phyloP scores from a whole-genome alignment of 768 basidiomycete genomes.

The Lepiota brunneoincarnata region DNA sequence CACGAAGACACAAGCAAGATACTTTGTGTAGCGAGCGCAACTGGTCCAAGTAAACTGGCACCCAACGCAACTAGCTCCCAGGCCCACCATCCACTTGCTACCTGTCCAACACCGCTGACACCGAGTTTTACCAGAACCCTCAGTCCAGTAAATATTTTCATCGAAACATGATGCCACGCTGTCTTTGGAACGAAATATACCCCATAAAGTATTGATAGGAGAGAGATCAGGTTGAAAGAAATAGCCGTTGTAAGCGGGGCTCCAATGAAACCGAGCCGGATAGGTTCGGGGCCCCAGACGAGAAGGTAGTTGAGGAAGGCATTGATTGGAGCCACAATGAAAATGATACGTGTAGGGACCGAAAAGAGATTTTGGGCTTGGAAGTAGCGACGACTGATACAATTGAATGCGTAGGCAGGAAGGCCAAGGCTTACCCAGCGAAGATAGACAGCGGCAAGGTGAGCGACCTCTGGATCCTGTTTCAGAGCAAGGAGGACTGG shows the following conservation, averaged over 20 bases:
- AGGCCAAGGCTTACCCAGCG: conserved; percentile 75
- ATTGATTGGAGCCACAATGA: conserved; percentile 85
- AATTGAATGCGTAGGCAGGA: conserved; percentile 60
- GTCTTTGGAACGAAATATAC: conserved; percentile 60
- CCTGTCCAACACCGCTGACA: conserved; percentile 81
- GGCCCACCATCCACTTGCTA: conserved; percentile 94
- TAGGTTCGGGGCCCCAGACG: conserved; percentile 82
- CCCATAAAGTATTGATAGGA: conserved; percentile 62
- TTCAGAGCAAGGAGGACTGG: conserved; percentile 67
- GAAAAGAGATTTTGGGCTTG: conserved; percentile 82
- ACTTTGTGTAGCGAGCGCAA: conserved; percentile 83
- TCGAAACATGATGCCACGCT: conserved; percentile 80
- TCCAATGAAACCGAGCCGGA: conserved; percentile 87
- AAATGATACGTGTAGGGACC: conserved; percentile 80
- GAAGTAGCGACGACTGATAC: conserved; percentile 47
- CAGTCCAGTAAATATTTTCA: conserved; percentile 63
- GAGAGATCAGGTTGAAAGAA: conserved; percentile 79
- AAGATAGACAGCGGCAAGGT: conserved; percentile 73
- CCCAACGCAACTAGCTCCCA: conserved; percentile 82
- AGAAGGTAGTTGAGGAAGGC: conserved; percentile 79
- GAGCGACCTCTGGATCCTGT: conserved; percentile 84
- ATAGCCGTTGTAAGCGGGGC: conserved; percentile 89
- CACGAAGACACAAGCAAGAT: conserved; percentile 77
- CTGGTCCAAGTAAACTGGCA: conserved; percentile 67
- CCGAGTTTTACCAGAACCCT: conserved; percentile 74